phyloP scores from a whole-genome alignment of 2,329 filamentous ascomycete genomes.

The Moelleriella libera region DNA sequence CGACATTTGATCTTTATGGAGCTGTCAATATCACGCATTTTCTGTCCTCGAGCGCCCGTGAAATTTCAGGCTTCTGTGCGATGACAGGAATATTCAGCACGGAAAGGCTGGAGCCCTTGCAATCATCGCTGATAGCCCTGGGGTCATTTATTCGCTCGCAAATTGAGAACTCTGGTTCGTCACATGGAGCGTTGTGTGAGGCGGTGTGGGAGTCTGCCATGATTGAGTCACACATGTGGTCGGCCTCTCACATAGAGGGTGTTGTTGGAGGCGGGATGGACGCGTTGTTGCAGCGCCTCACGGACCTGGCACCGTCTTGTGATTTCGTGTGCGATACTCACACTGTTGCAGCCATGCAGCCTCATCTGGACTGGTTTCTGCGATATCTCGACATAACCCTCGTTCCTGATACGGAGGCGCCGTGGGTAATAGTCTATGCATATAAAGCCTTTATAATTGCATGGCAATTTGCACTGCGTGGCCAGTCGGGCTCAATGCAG shows the following conservation, averaged over 20 bases:
- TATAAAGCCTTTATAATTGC: constrained; percentile 26
- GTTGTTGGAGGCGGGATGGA: constrained; percentile 22
- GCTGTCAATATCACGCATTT: constrained; percentile 26
- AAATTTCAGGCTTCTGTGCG: constrained; percentile 26
- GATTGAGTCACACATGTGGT: constrained; percentile 27
- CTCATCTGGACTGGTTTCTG: constrained; percentile 24
- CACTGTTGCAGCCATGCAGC: constrained; percentile 15
- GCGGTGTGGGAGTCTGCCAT: constrained; percentile 27
- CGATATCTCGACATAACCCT: constrained; percentile 16
- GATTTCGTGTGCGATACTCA: constrained; percentile 17
- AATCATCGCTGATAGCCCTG: constrained; percentile 19
- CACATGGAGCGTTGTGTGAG: constrained; percentile 11
- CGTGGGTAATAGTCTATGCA: constrained; percentile 23
- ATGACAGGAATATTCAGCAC: constrained; percentile 26
- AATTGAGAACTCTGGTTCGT: constrained; percentile 1
- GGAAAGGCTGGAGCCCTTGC: constrained; percentile 20
- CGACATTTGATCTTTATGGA: constrained; percentile 23
- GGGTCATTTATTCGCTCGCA: constrained; percentile 13
- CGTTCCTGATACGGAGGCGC: constrained; percentile 15
- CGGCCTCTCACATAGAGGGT: constrained; percentile 22
- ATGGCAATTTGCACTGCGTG: constrained; percentile 18
- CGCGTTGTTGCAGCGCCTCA: constrained; percentile 16
- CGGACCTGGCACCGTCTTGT: constrained; percentile 14
- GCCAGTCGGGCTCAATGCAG: constrained; percentile 17
- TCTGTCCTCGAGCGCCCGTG: constrained; percentile 23